Evolutionary conservation across 768 basidiomycete species (phyloP), one percentile per base, ranked within the genome.

Genomic region (Lactarius sanguifluus): DNA sequence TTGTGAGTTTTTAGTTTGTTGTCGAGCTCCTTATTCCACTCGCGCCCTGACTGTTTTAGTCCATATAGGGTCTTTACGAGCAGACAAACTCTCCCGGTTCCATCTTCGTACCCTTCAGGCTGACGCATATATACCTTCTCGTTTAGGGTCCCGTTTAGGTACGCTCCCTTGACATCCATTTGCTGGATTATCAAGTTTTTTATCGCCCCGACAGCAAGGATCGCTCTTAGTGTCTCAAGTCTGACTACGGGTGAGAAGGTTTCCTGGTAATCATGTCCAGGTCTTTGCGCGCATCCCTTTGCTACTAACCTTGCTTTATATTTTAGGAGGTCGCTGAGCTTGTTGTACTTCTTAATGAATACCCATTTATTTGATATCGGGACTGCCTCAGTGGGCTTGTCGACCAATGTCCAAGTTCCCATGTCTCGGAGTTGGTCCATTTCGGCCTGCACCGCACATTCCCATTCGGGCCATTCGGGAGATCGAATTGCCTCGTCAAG

Each of bases 361-460:
- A 45, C 43, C 43, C 43, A 45, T 0, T 9, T 20, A 10, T 45
- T 45, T 0, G 43, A 3, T 45, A 45, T 45, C 8, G 43, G 43
- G 8, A n/a, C 10, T 2, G 2, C 4, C 0, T n/a, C 43, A 0
- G 20, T 20, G 1, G 43, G 4, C 2, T 9, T n/a, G 2, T 45
- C 7, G 0, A n/a, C 8, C 8, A 45, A 7, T 2, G 0, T 45
- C 43, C 43, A 45, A 3, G 43, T 45, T n/a, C 43, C 43, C 3
- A 3, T 30, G 2, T 45, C 20, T n/a, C 20, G 2, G 6, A 45
- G 43, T n/a, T 45, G 43, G 20, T 45, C 8, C 8, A 45, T 0
- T n/a, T 45, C 20, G 7, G 18, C 8, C 0, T n/a, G 5, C 7
- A 45, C 20, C 3, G 20, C 43, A 0, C 20, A 7, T 9, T 45